Conservation (phyloP, 306 rosid genomes). For the Biancaea sappan region DNA sequence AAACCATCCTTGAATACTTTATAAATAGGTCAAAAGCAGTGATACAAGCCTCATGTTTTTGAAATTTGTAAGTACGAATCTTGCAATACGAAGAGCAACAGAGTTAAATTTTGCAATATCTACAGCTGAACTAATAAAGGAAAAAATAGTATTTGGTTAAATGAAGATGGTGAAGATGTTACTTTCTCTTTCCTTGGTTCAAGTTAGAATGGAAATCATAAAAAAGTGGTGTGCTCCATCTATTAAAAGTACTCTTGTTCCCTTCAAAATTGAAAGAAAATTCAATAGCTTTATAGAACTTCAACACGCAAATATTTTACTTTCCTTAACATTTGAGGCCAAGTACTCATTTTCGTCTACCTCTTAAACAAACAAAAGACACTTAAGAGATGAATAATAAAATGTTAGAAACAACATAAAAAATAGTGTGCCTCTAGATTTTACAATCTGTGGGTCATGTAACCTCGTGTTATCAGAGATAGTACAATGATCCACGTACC, state of each 20-base stretch:
- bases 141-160: constrained; percentile 14
- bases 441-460: not conserved
- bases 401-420: not conserved
- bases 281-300: not conserved
- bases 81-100: not conserved
- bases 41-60: not conserved
- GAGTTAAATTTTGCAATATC: constrained; percentile 4
- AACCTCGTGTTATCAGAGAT: not conserved
- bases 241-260: not conserved
- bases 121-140: not conserved
- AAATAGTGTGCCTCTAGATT: not conserved
- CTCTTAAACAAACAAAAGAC: not conserved
- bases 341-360: not conserved
- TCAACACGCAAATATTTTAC: not conserved
- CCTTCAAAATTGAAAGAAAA: constrained; percentile 4
- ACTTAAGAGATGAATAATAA: not conserved
- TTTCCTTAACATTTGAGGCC: constrained; percentile 11
- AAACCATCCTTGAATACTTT: constrained; percentile 1
- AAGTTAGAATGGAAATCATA: not conserved
- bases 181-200: not conserved
- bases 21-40: not conserved
- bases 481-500: not conserved
- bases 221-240: not conserved
- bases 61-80: not conserved
- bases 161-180: constrained; percentile 10